Evolutionary conservation across 139 green algal species (phyloP).

Genomic region (Spirogloea muscicola): DNA sequence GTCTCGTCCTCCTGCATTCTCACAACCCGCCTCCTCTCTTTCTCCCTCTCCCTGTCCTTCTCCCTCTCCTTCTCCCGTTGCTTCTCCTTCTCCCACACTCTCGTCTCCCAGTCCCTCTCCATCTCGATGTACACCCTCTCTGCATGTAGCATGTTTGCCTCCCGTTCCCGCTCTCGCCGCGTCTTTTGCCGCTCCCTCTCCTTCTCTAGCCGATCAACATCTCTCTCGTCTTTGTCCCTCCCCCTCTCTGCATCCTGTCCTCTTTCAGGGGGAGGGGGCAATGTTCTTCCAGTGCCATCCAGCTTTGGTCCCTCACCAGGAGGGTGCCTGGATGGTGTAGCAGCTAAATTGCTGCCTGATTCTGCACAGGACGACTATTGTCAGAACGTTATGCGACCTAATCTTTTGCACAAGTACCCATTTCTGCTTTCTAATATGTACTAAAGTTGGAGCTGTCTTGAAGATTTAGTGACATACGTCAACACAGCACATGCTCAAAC

Average conservation of each 20-base stretch:
- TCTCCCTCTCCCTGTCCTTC: constrained; percentile 27
- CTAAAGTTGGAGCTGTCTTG: too few species aligned
- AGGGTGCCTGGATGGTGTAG: background rate
- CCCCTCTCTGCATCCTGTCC: background rate
- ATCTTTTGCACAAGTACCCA: too few species aligned
- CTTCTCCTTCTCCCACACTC: constrained; percentile 28
- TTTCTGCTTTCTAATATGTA: too few species aligned
- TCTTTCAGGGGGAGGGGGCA: too few species aligned
- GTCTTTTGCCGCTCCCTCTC: constrained; percentile 19
- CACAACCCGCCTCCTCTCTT: background rate
- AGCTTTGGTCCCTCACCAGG: background rate
- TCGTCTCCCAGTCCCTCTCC: constrained; percentile 21
- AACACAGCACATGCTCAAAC: too few species aligned
- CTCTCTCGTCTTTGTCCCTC: constrained; percentile 14
- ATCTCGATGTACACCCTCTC: constrained; percentile 8
- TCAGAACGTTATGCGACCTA: too few species aligned
- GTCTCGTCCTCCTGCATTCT: constrained; percentile 20
- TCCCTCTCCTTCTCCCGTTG: constrained; percentile 25
- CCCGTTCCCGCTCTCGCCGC: background rate
- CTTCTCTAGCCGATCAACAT: constrained; percentile 12
- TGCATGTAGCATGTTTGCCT: background rate
- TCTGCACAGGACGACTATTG: background rate
- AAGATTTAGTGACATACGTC: too few species aligned
- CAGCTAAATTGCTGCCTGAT: constrained; percentile 19
- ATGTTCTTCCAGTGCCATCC: background rate